Percentiles rank a stretch among this genome's conserved stretches.
phyloP scores from a whole-genome alignment of 2,329 filamentous ascomycete genomes.

The Fusarium pseudoanthophilum region DNA sequence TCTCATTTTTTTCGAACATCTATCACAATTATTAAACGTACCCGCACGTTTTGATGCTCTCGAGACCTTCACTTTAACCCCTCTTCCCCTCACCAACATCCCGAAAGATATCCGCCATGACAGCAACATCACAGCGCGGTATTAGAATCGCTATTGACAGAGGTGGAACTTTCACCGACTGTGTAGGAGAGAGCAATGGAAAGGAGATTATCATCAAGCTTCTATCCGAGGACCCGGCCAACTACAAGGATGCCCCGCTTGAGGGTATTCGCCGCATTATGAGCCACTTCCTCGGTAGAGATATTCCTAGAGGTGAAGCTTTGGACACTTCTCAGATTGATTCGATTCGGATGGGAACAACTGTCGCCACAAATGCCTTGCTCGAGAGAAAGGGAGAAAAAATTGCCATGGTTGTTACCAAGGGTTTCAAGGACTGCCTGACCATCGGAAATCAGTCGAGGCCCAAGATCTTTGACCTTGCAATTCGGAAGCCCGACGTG shows the following conservation, averaged over 20 bases:
- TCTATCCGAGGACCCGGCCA: slow-evolving; percentile 87
- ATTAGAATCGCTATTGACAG: slow-evolving; percentile 82
- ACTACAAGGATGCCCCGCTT: slow-evolving; percentile 90
- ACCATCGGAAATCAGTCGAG: slow-evolving; percentile 91
- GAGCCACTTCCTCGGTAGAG: slow-evolving; percentile 76
- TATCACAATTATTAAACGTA: background rate
- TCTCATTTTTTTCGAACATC: background rate
- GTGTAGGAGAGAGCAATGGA: slow-evolving; percentile 82
- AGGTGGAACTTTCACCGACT: slow-evolving; percentile 93
- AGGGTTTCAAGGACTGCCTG: slow-evolving; percentile 88
- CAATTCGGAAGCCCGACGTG: slow-evolving; percentile 87
- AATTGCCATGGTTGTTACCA: slow-evolving; percentile 87
- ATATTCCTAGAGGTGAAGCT: slow-evolving; percentile 82
- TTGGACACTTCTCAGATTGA: slow-evolving; percentile 87
- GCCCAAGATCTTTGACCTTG: slow-evolving; percentile 90
- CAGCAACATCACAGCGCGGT: slow-evolving; percentile 59
- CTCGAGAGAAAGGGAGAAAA: slow-evolving; percentile 90
- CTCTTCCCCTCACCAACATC: slow-evolving; percentile 26
- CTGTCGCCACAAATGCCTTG: slow-evolving; percentile 91
- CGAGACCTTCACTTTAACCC: background rate
- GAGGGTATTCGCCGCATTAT: slow-evolving; percentile 91
- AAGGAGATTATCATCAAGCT: slow-evolving; percentile 88
- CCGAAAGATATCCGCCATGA: slow-evolving; percentile 47
- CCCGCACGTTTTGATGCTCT: background rate
- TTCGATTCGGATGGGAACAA: slow-evolving; percentile 95